Percentiles rank a stretch among this genome's conserved stretches.
Evolutionary conservation across 352 stramenopile species (phyloP).

Genomic region (Peronospora tabacina): DNA sequence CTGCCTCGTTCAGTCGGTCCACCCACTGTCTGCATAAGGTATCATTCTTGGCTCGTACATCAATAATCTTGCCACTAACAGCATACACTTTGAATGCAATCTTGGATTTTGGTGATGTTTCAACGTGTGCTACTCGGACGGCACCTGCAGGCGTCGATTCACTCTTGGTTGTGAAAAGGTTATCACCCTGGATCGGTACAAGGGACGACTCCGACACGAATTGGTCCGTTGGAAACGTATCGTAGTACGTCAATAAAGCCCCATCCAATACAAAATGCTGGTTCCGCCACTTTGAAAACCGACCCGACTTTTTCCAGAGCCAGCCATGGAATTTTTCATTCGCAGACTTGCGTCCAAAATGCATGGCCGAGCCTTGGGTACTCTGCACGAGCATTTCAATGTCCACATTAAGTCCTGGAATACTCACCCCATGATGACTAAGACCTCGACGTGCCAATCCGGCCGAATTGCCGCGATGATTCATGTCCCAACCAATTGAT

Average conservation of each 20-base stretch:
- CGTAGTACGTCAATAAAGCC: slow-evolving; percentile 72
- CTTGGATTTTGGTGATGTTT: slow-evolving; percentile 63
- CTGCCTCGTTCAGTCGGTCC: slow-evolving; percentile 59
- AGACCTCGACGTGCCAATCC: slow-evolving; percentile 14
- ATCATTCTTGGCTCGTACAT: slow-evolving; percentile 75
- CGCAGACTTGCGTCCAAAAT: slow-evolving; percentile 50
- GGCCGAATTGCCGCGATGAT: slow-evolving; percentile 25
- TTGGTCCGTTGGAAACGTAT: slow-evolving; percentile 74
- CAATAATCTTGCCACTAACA: slow-evolving; percentile 78
- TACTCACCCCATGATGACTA: slow-evolving; percentile 21
- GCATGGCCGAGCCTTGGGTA: slow-evolving; percentile 65
- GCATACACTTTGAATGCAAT: slow-evolving; percentile 82
- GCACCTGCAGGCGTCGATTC: slow-evolving; percentile 60
- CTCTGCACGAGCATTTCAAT: slow-evolving; percentile 81
- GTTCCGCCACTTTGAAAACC: slow-evolving; percentile 77
- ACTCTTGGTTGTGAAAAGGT: slow-evolving; percentile 62
- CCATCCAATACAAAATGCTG: slow-evolving; percentile 81
- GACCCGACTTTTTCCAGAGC: slow-evolving; percentile 77
- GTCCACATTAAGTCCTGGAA: slow-evolving; percentile 59
- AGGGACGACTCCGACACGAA: slow-evolving; percentile 58
- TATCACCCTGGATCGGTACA: slow-evolving; percentile 51
- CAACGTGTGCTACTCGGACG: slow-evolving; percentile 69
- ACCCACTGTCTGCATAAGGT: slow-evolving; percentile 67
- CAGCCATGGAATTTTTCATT: slow-evolving; percentile 75
- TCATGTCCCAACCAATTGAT: slow-evolving; percentile 15